Evolutionary conservation across 2,329 filamentous ascomycete species (phyloP).

Genomic region (Plectosphaerella plurivora): DNA sequence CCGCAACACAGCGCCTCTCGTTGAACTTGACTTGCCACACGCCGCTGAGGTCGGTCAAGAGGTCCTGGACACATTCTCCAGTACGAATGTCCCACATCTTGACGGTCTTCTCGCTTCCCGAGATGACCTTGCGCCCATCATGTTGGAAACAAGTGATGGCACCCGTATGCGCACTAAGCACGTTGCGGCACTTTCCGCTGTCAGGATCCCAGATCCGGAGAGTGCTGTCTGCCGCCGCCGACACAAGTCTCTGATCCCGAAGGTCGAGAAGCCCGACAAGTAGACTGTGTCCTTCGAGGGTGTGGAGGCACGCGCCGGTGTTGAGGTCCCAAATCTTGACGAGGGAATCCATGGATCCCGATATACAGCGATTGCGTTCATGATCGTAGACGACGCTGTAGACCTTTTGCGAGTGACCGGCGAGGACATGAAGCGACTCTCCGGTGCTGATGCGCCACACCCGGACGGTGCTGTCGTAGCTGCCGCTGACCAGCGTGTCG

Average conservation of each 20-base stretch:
- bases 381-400: constrained; percentile 96
- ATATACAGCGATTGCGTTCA: constrained; percentile 90
- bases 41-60: constrained; percentile 89
- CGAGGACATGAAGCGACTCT: constrained; percentile 76
- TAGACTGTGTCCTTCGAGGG: constrained; percentile 86
- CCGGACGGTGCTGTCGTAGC: constrained; percentile 90
- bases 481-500: constrained; percentile 94
- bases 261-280: constrained; percentile 90
- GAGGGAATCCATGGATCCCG: constrained; percentile 95
- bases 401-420: constrained; percentile 87
- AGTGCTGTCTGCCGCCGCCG: constrained; percentile 91
- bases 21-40: constrained; percentile 99
- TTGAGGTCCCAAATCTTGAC: constrained; percentile 97
- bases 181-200: constrained; percentile 83
- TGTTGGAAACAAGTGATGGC: constrained; percentile 99
- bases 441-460: constrained; percentile 98
- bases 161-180: constrained; percentile 87
- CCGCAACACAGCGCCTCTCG: constrained; percentile 88
- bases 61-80: constrained; percentile 86
- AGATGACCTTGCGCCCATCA: constrained; percentile 93
- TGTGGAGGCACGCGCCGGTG: constrained; percentile 79
- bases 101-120: constrained; percentile 87
- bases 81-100: constrained; percentile 98
- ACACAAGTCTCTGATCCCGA: constrained; percentile 84
- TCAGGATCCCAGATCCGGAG: constrained; percentile 96